Evolutionary conservation across 2,329 filamentous ascomycete species (phyloP).

Genomic region (Sclerotinia borealis): DNA sequence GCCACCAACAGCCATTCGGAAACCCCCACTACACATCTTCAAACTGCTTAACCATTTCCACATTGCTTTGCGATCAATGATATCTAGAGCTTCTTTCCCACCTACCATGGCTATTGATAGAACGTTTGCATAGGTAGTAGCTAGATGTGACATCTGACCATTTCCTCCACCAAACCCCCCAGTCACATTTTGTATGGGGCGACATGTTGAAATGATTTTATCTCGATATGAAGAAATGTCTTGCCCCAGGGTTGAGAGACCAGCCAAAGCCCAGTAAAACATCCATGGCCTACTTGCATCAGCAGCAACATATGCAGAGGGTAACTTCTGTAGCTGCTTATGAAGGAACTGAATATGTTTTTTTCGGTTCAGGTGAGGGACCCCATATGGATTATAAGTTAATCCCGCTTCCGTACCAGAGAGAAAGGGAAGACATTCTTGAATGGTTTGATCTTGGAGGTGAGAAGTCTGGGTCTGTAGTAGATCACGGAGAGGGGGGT

Average conservation of each 20-base stretch:
- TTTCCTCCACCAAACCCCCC: conserved; percentile 94
- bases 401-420: conserved; percentile 42
- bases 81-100: conserved; percentile 63
- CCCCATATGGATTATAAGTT: conserved; percentile 61
- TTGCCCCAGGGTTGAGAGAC: conserved; percentile 68
- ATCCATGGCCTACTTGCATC: conserved; percentile 93
- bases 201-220: conserved; percentile 67
- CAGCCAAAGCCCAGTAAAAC: conserved; percentile 84
- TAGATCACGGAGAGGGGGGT: conserved; percentile 58
- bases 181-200: conserved; percentile 70
- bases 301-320: conserved; percentile 62
- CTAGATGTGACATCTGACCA: conserved; percentile 82
- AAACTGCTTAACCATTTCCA: conserved; percentile 85
- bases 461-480: conserved; percentile 62
- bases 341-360: conserved; percentile 58
- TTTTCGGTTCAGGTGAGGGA: conserved; percentile 66
- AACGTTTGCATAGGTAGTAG: conserved; percentile 79
- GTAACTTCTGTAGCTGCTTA: conserved; percentile 54
- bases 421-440: conserved; percentile 64
- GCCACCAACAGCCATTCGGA: conserved; percentile 76
- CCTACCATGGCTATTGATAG: conserved; percentile 75
- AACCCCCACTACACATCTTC: conserved; percentile 86
- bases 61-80: conserved; percentile 77
- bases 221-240: conserved; percentile 62
- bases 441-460: conserved; percentile 62